Evolutionary conservation across 139 green algal genomes (phyloP).

Genomic region (Chlorella vulgaris): DNA sequence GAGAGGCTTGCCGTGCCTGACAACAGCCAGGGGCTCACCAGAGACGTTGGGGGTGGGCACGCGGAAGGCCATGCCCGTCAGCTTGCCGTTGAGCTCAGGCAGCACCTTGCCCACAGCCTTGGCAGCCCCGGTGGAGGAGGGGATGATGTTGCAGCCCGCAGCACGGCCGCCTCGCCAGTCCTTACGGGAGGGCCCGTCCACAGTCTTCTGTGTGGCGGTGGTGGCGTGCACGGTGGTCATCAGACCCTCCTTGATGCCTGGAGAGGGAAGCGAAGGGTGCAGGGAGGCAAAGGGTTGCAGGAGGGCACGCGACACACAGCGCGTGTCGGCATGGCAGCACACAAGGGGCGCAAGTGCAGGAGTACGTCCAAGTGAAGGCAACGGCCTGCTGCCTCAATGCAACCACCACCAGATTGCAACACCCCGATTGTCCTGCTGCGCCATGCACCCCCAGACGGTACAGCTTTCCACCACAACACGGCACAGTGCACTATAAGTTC

Average conservation of each 20-base stretch:
- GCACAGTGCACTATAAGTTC: too few species aligned
- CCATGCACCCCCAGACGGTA: too few species aligned
- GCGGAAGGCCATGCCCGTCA: conserved; percentile 98
- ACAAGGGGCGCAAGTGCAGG: too few species aligned
- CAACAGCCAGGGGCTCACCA: not conserved
- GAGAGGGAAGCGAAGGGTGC: not conserved
- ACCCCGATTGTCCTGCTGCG: too few species aligned
- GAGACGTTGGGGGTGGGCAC: conserved; percentile 93
- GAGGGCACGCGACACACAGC: too few species aligned
- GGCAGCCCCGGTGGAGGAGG: conserved; percentile 95
- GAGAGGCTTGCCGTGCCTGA: not conserved
- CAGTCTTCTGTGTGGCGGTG: conserved; percentile 98
- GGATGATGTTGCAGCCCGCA: conserved; percentile 96
- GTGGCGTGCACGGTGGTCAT: conserved; percentile 97
- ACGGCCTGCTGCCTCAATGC: too few species aligned
- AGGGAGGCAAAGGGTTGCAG: not conserved
- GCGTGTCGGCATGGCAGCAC: too few species aligned
- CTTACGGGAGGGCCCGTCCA: conserved; percentile 96
- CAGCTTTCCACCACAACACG: too few species aligned
- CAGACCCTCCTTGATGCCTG: conserved; percentile 57
- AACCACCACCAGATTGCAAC: too few species aligned
- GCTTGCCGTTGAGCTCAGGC: conserved; percentile 94
- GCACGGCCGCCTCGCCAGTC: conserved; percentile 96
- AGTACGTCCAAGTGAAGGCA: too few species aligned
- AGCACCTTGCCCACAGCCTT: conserved; percentile 94